A percentile compares a stretch with the other conserved stretches of the same genome.
Evolutionary conservation across 2,329 filamentous ascomycete species (phyloP).

Genomic region (Neopestalotiopsis sp.): DNA sequence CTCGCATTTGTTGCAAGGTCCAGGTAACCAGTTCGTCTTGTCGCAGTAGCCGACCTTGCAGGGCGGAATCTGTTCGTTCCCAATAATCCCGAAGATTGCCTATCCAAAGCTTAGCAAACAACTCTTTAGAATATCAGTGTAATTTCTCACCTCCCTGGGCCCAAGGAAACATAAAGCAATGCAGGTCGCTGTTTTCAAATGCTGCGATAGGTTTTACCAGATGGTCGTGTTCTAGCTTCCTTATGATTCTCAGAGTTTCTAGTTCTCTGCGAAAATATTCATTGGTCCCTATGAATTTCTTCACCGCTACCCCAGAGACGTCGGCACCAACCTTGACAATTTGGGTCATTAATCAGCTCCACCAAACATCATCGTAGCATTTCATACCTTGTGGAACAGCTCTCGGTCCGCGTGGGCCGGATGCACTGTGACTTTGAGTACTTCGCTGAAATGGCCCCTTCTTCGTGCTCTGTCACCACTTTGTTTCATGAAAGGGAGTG

Average conservation of each 20-base stretch:
- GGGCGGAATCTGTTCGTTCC: background rate
- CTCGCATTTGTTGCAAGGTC: background rate
- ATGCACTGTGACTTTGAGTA: no score
- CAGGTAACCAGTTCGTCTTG: background rate
- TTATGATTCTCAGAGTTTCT: background rate
- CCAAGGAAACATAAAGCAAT: background rate
- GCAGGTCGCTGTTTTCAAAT: background rate
- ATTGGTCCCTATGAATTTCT: background rate
- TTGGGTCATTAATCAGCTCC: no score
- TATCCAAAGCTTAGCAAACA: background rate
- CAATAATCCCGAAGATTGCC: background rate
- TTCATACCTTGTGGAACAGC: no score
- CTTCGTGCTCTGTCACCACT: no score
- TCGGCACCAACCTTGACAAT: background rate
- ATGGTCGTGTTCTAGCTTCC: background rate
- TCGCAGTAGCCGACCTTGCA: background rate
- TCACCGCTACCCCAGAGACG: background rate
- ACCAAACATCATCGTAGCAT: no score
- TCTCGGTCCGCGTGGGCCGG: no score
- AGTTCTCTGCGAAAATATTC: background rate
- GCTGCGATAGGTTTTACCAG: slow-evolving; percentile 9
- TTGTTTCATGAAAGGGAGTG: no score
- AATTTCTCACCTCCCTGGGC: background rate
- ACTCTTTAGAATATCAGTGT: no score
- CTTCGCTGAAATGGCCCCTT: no score